Base-by-base conservation (phyloP, 208 protist genomes). In the Naegleria fowleri region DNA sequence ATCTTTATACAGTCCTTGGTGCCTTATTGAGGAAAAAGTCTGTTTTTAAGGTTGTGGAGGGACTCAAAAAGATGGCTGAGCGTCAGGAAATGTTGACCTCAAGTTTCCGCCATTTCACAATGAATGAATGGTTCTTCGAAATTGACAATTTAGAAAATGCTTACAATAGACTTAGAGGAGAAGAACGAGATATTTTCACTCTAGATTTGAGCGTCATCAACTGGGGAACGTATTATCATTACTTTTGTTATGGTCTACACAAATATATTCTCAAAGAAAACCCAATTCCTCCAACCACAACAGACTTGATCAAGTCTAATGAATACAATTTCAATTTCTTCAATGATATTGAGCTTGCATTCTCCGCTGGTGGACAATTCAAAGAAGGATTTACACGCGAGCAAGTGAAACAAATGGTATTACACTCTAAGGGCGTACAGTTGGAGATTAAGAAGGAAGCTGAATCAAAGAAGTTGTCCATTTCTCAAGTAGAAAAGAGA, bases 81-180 rank as follows among this genome's bases (percentile, higher is more conserved):
- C 41, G 22, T 51, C 29, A n/a, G 0, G 15, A 58, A 7, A 58
- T 36, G 1, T 22, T 88, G 1, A 16, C 13, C 0, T 25, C 3
- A 39, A 59, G 3, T 41, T 88, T 67, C 29, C 0, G 5, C 6
- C n/a, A 58, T 15, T 88, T 88, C 39, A 67, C 43, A 5, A 39
- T 38, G 0, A 88, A 88, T 39, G 85, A 88, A 67, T 88, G 85
- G 40, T 40, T 88, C 43, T 88, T 88, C 59, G 85, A 88, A 4
- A 59, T 22, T 67, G 7, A 1, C 9, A 51, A 58, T 22, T 33
- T 88, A 16, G 48, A 88, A 29, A 7, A 36, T 13, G 25, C n/a
- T 15, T 39, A 16, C 3, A 5, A 29, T 16, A 52, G 33, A 15
- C 16, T 88, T 5, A 4, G n/a, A 39, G 5, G 33, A 25, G 43